Evolutionary conservation across 805 yeast species (phyloP), one percentile per base, ranked within the genome.

Genomic region (Phaffomyces opuntiae): DNA sequence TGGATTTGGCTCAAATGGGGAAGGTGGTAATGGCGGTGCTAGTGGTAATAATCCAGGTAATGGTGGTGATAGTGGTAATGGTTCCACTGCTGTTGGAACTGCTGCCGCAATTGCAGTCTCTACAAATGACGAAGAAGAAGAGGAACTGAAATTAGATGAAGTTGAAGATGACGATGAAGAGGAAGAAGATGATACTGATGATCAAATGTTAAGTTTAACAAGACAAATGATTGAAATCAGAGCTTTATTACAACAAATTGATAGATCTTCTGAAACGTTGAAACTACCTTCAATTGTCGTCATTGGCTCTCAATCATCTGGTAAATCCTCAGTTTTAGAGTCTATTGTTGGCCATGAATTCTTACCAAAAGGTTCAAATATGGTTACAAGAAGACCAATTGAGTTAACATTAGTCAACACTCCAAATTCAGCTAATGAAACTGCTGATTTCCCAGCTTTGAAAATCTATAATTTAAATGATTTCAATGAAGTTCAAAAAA

Each of bases 311-410:
- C 99, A 93, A 68, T 86, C 96, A 8, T 87, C 96, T 38, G 99
- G 99, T 39, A 93, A 93, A 64, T 88, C 97, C 0, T 91, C 98
- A 1, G 99, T 93, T 1, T 73, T 93, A 40, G 99, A 93, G 63
- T 79, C 96, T 7, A 86, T 93, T 47, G 99, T 93, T 6, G 99
- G 99, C n/a, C 96, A 87, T 55, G 97, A 93, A 62, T 93, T 93
- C 55, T 69, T 93, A 47, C 99, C 99, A 33, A 93, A 93, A 64
- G 99, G 99, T 31, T 79, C 87, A 37, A 93, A 95, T 61, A 95
- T 93, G 99, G 99, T 95, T 32, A 93, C 99, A 0, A 78, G 98
- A 63, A 77, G 99, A 56, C 99, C 99, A 2, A 91, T 93, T 40
- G 99, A 93, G 67, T 73, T 93, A 52, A 95, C 99, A 0, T 71